Percentiles rank a stretch among this genome's conserved stretches.
These are phyloP conservation scores for Mycena alexandri DNA, from an alignment of 768 basidiomycete species.

Conservation along the genomic window DNA sequence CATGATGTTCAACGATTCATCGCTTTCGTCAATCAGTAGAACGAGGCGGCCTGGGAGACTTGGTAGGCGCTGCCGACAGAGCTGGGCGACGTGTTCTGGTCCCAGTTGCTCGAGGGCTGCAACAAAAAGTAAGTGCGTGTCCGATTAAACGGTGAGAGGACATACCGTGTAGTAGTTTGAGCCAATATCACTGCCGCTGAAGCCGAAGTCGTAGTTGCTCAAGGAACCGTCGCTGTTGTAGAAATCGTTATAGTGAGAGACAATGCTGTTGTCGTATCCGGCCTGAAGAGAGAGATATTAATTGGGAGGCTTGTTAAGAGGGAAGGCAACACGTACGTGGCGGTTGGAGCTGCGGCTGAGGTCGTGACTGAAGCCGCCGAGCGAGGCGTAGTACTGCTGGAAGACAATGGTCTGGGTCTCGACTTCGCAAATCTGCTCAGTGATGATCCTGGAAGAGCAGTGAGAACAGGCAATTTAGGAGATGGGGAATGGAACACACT, in stretches of 20 bases:
- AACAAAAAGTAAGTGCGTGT: too few species aligned
- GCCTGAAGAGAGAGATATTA: slow-evolving; percentile 30
- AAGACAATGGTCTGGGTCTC: slow-evolving; percentile 56
- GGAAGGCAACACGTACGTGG: slow-evolving; percentile 21
- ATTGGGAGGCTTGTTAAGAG: too few species aligned
- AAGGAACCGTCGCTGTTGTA: slow-evolving; percentile 47
- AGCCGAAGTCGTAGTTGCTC: slow-evolving; percentile 48
- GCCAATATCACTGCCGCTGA: slow-evolving; percentile 49
- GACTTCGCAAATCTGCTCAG: slow-evolving; percentile 63
- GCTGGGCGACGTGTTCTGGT: slow-evolving; percentile 40
- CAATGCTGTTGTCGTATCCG: slow-evolving; percentile 50
- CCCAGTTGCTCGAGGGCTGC: slow-evolving; percentile 45
- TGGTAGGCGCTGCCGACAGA: slow-evolving; percentile 42
- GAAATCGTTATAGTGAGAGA: slow-evolving; percentile 46
- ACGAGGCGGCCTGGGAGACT: slow-evolving; percentile 36
- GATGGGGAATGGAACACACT: slow-evolving; percentile 40
- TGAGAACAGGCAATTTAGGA: neutral
- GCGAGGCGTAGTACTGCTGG: slow-evolving; percentile 43
- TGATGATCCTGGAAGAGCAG: slow-evolving; percentile 51
- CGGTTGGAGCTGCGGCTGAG: slow-evolving; percentile 46
- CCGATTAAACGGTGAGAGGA: neutral
- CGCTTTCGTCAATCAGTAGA: slow-evolving; percentile 4
- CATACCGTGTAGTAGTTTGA: slow-evolving; percentile 39
- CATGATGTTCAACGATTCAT: neutral
- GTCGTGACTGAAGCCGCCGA: slow-evolving; percentile 42